phyloP scores from a whole-genome alignment of 495 filamentous ascomycete species.

The Pyrenopolyporus hunteri region DNA sequence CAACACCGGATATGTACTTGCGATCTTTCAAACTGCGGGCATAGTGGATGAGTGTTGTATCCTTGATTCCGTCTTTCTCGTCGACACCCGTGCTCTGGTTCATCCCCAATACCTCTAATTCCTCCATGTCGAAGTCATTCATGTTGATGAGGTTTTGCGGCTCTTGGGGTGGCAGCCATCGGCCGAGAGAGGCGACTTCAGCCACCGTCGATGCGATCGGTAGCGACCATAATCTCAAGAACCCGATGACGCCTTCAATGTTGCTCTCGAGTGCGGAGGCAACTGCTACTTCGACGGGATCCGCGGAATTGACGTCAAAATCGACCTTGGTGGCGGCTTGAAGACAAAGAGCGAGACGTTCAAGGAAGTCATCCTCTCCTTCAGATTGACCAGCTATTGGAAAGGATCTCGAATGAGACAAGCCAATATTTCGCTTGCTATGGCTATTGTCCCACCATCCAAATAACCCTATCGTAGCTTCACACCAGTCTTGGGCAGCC shows the following conservation, averaged over 20 bases:
- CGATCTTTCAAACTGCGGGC: constrained; percentile 62
- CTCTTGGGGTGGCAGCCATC: constrained; percentile 70
- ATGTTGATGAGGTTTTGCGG: constrained; percentile 51
- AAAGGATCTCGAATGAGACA: constrained; percentile 49
- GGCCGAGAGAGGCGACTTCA: constrained; percentile 74
- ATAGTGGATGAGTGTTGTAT: constrained; percentile 76
- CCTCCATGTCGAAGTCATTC: constrained; percentile 58
- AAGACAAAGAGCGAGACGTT: constrained; percentile 57
- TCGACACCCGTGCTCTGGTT: constrained; percentile 49
- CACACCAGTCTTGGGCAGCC: constrained; percentile 80
- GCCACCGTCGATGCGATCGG: constrained; percentile 75
- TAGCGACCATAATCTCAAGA: constrained; percentile 79
- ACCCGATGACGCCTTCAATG: constrained; percentile 70
- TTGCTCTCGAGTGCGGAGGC: constrained; percentile 81
- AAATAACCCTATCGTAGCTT: constrained; percentile 78
- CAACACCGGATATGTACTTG: constrained; percentile 43
- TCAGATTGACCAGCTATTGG: constrained; percentile 31
- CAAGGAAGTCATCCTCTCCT: constrained; percentile 48
- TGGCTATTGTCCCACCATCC: constrained; percentile 89
- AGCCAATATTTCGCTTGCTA: constrained; percentile 49
- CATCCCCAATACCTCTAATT: constrained; percentile 61
- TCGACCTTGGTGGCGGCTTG: constrained; percentile 52
- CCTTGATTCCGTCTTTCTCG: constrained; percentile 62
- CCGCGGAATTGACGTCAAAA: constrained; percentile 74
- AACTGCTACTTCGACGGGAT: constrained; percentile 75